A percentile compares a stretch with the other conserved stretches of the same genome.
Evolutionary conservation across 1,284 basidiomycete species (phyloP).

Genomic region (Malassezia equina): DNA sequence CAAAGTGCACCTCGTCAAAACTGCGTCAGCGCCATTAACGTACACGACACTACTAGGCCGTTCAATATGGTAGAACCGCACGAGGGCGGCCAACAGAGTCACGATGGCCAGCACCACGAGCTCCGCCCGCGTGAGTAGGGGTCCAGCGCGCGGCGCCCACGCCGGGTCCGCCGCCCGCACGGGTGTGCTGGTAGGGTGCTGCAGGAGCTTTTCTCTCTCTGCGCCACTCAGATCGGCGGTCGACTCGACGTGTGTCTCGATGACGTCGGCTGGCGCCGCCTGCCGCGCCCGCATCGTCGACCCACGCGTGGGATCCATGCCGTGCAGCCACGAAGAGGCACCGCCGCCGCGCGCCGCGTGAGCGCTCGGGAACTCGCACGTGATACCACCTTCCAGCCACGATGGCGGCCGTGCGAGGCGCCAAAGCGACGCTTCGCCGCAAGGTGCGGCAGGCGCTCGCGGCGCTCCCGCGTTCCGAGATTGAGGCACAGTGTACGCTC

Average conservation of each 20-base stretch:
- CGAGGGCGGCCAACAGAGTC: conserved; percentile 22
- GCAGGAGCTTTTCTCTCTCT: conserved; percentile 6
- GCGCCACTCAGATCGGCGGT: conserved; percentile 1
- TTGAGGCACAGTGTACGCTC: not conserved
- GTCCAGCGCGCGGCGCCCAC: not conserved
- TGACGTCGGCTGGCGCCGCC: not conserved
- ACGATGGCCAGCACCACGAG: conserved; percentile 15
- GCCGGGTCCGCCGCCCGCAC: not conserved
- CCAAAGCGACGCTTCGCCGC: not conserved
- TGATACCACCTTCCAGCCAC: not conserved
- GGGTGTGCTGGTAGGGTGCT: not conserved
- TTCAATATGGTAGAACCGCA: conserved; percentile 33
- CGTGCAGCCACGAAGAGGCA: not conserved
- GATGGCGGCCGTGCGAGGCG: conserved; percentile 2
- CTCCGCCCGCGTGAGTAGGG: conserved; percentile 9
- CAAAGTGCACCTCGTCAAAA: conserved; percentile 48
- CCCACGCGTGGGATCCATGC: conserved; percentile 1
- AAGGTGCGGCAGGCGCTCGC: not conserved
- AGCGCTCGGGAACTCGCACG: not conserved
- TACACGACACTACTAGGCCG: conserved; percentile 44
- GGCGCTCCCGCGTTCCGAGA: not conserved
- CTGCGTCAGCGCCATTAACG: no score
- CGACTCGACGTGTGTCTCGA: not conserved
- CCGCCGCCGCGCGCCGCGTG: not conserved
- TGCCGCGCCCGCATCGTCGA: conserved; percentile 14